Base-by-base conservation (phyloP, 768 basidiomycete species). In the Lentinula edodes region DNA sequence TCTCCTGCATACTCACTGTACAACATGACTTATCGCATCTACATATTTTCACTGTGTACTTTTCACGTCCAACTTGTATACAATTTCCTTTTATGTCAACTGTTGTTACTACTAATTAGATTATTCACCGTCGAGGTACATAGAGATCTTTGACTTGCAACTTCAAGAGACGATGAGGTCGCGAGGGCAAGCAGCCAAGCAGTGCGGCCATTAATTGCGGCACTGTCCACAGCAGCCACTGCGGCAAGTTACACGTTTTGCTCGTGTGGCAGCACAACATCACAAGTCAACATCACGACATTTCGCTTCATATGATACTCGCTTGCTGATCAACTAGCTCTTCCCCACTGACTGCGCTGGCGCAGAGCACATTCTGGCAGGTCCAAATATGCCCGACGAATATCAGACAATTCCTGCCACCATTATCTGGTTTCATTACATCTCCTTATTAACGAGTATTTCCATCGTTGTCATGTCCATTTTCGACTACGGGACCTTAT, bases 361-460 rank as follows among this genome's bases (percentile, higher is more conserved):
- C 55, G 41, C 55, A 56, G 58, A 48, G 35, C 45, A 59, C 8
- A 50, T 59, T 45, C 42, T 59, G 58, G 58, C n/a, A 58, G 39
- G 56, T 23, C 56, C 45, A 32, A 41, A 58, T 28, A 23, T 51
- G 48, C 58, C 38, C 12, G 10, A 45, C 6, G 12, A 28, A 43
- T 3, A 16, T 16, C 39, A 35, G 13, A 18, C 13, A 4, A 48
- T 50, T 38, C 58, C 58, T 35, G 18, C 10, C 3, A 35, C 58
- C 8, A 34, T 59, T 2, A 18, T 59, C 41, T 46, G 34, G 43
- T 51, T 59, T 7, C 43, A 51, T 35, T 34, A 58, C 42, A 12
- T 58, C 32, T 58, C 56, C n/a, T 34, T 58, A 35, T 32, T 46
- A n/a, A 46, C 56, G n/a, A 58, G 56, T 20, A n/a, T 45, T 34